Conservation (phyloP, 129 eudicot genomes). For the Flaveria brownii region DNA sequence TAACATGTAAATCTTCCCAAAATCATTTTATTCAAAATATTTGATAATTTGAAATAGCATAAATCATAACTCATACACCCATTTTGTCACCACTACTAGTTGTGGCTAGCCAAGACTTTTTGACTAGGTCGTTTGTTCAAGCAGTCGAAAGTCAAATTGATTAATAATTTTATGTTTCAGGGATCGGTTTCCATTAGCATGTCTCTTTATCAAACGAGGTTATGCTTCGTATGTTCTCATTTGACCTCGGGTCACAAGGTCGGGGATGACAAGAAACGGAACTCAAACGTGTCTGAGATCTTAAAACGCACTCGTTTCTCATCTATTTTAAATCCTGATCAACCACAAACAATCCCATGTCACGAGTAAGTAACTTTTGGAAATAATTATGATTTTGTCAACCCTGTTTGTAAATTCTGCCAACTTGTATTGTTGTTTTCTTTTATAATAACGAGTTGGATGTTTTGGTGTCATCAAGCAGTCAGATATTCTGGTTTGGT, state of each 20-base stretch:
- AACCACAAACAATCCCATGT: slow-evolving; percentile 82
- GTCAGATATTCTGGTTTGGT: slow-evolving; percentile 98
- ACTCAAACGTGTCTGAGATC: slow-evolving; percentile 80
- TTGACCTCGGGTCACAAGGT: slow-evolving; percentile 82
- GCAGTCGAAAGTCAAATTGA: slow-evolving; percentile 10
- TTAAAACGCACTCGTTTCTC: slow-evolving; percentile 88
- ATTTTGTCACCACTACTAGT: too few species aligned
- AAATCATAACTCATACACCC: too few species aligned
- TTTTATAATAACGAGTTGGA: neutral
- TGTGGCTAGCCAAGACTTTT: too few species aligned
- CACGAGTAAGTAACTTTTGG: slow-evolving; percentile 75
- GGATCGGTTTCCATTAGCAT: slow-evolving; percentile 97
- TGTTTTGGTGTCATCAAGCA: slow-evolving; percentile 36
- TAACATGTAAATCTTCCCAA: too few species aligned
- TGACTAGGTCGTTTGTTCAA: too few species aligned
- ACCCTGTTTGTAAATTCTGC: neutral
- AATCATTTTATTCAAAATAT: too few species aligned
- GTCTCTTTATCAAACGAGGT: slow-evolving; percentile 82
- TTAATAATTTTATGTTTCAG: slow-evolving; percentile 35
- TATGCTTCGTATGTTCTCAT: slow-evolving; percentile 96
- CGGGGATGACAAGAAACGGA: slow-evolving; percentile 89
- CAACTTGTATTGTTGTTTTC: neutral
- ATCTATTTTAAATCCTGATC: slow-evolving; percentile 59
- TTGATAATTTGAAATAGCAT: too few species aligned
- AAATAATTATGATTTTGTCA: neutral